These are phyloP conservation scores for Fusarium sp. DNA, from an alignment of 2,329 filamentous ascomycete species.

Conservation along the genomic window DNA sequence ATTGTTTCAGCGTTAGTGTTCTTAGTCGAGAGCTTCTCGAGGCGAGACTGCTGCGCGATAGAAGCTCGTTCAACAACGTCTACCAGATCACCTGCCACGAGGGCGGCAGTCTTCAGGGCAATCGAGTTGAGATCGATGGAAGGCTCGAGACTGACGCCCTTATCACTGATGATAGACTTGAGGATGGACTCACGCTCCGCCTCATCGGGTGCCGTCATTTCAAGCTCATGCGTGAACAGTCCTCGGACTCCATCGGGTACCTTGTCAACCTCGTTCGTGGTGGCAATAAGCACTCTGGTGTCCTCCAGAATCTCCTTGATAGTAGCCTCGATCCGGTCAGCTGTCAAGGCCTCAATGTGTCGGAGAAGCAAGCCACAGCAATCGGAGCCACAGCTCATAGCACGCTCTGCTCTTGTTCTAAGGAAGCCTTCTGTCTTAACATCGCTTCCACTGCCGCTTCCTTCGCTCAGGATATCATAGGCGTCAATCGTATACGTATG, in stretches of 20 bases:
- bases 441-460: constrained; percentile 82
- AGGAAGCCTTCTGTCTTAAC: constrained; percentile 94
- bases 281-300: constrained; percentile 86
- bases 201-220: constrained; percentile 93
- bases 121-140: constrained; percentile 87
- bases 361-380: constrained; percentile 86
- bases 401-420: constrained; percentile 86
- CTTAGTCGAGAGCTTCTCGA: constrained; percentile 75
- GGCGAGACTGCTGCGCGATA: constrained; percentile 78
- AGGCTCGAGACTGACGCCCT: constrained; percentile 79
- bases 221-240: constrained; percentile 94
- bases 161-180: constrained; percentile 78
- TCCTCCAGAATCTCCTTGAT: constrained; percentile 86
- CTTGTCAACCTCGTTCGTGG: constrained; percentile 95
- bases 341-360: constrained; percentile 90
- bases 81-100: constrained; percentile 93
- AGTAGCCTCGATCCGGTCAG: constrained; percentile 87
- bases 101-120: constrained; percentile 92
- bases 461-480: constrained; percentile 94
- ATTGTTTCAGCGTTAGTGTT: constrained; percentile 49
- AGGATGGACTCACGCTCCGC: constrained; percentile 90
- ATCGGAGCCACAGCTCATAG: constrained; percentile 86
- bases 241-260: constrained; percentile 90
- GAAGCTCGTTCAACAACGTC: constrained; percentile 93
- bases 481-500: constrained; percentile 91